Base-by-base conservation (phyloP, 208 protist genomes). In the Trypanosoma avium region DNA sequence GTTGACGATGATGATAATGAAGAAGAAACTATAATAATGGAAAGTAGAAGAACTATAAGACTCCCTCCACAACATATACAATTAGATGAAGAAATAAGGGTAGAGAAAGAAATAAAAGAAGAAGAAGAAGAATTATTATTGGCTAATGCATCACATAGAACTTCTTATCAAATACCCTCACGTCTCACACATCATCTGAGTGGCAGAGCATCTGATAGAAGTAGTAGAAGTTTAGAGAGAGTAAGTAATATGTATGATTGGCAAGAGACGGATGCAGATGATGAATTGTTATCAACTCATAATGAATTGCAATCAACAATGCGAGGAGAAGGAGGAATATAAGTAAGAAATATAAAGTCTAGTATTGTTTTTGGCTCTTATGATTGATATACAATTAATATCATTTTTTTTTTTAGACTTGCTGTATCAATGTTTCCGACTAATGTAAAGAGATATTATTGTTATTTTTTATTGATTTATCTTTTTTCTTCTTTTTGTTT, bases 1-100 rank as follows among this genome's bases (percentile, higher is more conserved):
- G 13, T 29, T 43, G 35, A 22, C n/a, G 21, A 29, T 50, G 24
- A 22, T 22, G 46, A 59, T 22, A 29, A 38, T 40, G 40, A 65
- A 22, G 27, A 29, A 7, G 62, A 60, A 0, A 52, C 21, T 17
- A 52, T 49, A 3, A 52, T 40, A 26, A 2, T 36, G n/a, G n/a
- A 45, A n/a, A 29, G 62, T 27, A 48, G 62, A 43, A n/a, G 36
- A 29, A 67, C 62, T 4, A 42, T 67, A n/a, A 36, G 53, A 32
- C 42, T 67, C 5, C 52, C 38, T 21, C 10, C 52, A 29, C 48
- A n/a, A 21, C 26, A 43, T 1, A 45, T 24, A 22, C n/a, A 26
- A 0, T 13, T 12, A 26, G 35, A 60, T 17, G 24, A 50, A 22
- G 35, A 8, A 21, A 15, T 35, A 15, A 27, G n/a, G 21, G 22